Percentiles rank a stretch among this genome's conserved stretches.
phyloP scores from a whole-genome alignment of 2,329 filamentous ascomycete genomes.

The Pseudopyricularia cyperi region DNA sequence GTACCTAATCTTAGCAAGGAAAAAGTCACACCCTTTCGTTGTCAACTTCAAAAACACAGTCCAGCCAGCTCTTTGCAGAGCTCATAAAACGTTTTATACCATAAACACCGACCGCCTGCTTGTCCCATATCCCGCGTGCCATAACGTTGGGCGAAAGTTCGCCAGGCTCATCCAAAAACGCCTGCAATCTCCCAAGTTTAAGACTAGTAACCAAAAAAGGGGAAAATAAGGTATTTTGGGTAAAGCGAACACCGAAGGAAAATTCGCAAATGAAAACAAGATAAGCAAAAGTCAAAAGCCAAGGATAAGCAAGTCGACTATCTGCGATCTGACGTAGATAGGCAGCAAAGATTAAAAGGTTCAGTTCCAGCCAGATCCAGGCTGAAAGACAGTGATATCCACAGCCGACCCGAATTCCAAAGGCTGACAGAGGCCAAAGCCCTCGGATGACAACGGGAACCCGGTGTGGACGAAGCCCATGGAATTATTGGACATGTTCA shows the following conservation, averaged over 20 bases:
- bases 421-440: constrained; percentile 6
- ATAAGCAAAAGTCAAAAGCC: no score
- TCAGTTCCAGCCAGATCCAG: no score
- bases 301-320: no score
- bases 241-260: no score
- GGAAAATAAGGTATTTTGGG: neutral
- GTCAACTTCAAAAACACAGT: neutral
- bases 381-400: no score
- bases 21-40: no score
- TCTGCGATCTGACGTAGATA: no score
- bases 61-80: neutral
- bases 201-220: neutral
- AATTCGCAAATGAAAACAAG: no score
- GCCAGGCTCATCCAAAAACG: neutral
- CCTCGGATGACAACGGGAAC: constrained; percentile 13
- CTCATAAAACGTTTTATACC: neutral
- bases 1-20: no score
- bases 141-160: neutral
- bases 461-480: constrained; percentile 2
- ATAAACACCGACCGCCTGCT: neutral
- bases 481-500: neutral
- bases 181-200: neutral
- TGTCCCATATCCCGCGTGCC: neutral
- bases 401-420: constrained; percentile 5
- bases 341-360: no score